Base-by-base conservation (phyloP, 768 basidiomycete species). In the Mycena haematopus region DNA sequence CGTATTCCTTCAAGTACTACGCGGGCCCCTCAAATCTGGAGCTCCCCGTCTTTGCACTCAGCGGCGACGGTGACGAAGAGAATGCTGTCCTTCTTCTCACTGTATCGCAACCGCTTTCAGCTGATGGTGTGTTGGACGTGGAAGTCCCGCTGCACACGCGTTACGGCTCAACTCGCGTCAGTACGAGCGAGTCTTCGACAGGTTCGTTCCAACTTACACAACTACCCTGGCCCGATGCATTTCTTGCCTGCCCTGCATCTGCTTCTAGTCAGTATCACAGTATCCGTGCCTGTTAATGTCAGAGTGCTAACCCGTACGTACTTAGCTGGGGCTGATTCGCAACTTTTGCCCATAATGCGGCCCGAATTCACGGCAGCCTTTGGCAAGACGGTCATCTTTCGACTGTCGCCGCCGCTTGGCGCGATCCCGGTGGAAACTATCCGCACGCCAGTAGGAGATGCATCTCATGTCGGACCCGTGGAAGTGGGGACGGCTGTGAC, bases 71-170 rank as follows among this genome's bases (percentile, higher is more conserved):
- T 4, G 9, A 31, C 29, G 29, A 31, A 4, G 29, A 31, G 29
- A 31, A 31, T 31, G 29, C 29, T 9, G 29, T 9, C 9, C 9
- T 31, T 31, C 29, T 31, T 4, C 6, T 31, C 6, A 31, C 29
- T 9, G 9, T 31, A 9, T 4, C 29, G 29, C 29, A 5, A 31
- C 29, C 29, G 29, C 29, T 31, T 31, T 31, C 29, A 31, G 29
- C 29, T 31, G 29, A 9, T 31, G 66, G 51, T 19, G 7, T 76
- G 2, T 35, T 40, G 19, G 69, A 74, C 22, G 72, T 83, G 13
- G 73, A 76, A 27, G 71, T 84, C 13, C 83, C 83, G 17, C 70
- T 84, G 52, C 83, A 84, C 59, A 60, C 80, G 25, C 36, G 36
- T 14, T 38, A 38, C 4, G 36, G 36, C 36, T 6, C n/a, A n/a